Percentiles rank a stretch among this genome's conserved stretches.
These are phyloP conservation scores for Alternaria longipes DNA, from an alignment of 2,329 filamentous ascomycete species.

Conservation along the genomic window DNA sequence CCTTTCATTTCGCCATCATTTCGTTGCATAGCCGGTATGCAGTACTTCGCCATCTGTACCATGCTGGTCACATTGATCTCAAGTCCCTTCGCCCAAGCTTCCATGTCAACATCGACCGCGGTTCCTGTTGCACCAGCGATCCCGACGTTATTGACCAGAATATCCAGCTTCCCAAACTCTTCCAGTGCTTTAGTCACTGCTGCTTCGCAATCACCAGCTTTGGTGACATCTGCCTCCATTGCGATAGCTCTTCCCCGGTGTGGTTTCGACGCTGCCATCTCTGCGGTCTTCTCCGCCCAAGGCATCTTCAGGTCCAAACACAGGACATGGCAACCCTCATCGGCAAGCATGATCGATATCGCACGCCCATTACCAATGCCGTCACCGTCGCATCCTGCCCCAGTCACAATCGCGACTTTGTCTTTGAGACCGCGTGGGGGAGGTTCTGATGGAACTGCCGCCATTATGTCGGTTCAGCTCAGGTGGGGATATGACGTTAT, in stretches of 20 bases:
- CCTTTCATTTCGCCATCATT: slow-evolving; percentile 60
- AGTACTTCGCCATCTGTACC: slow-evolving; percentile 70
- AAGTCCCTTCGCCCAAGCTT: slow-evolving; percentile 64
- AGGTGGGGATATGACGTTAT: not conserved
- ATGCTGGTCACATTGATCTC: slow-evolving; percentile 72
- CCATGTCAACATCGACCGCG: slow-evolving; percentile 68
- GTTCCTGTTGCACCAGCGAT: slow-evolving; percentile 67
- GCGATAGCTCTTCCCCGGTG: slow-evolving; percentile 54
- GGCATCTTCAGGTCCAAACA: slow-evolving; percentile 64
- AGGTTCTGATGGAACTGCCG: slow-evolving; percentile 24
- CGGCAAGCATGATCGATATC: slow-evolving; percentile 66
- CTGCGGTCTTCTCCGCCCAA: slow-evolving; percentile 63
- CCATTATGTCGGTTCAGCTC: slow-evolving; percentile 11
- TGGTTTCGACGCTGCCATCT: slow-evolving; percentile 59
- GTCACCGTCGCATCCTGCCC: slow-evolving; percentile 65
- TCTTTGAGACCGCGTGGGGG: slow-evolving; percentile 54
- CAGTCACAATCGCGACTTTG: slow-evolving; percentile 65
- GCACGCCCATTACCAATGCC: slow-evolving; percentile 70
- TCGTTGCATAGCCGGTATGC: slow-evolving; percentile 67
- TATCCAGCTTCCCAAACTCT: slow-evolving; percentile 66
- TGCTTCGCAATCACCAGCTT: slow-evolving; percentile 60
- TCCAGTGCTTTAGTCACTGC: slow-evolving; percentile 55
- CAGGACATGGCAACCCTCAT: slow-evolving; percentile 67
- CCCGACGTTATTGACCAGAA: slow-evolving; percentile 72
- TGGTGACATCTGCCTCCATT: slow-evolving; percentile 64